phyloP scores from a whole-genome alignment of 2,329 filamentous ascomycete species.

The Coniella vitis region DNA sequence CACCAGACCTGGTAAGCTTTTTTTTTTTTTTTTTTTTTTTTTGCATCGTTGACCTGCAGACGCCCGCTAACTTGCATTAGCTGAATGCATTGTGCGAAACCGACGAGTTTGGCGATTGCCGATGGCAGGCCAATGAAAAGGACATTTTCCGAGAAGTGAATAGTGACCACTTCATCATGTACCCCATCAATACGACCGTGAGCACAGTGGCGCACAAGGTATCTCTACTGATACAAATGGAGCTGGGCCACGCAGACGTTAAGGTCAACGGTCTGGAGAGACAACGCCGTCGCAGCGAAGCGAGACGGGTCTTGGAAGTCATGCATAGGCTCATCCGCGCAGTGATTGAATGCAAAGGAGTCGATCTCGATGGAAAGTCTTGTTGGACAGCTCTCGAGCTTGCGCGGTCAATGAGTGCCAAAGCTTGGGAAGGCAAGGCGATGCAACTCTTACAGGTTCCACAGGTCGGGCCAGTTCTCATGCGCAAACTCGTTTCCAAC shows the following conservation, averaged over 20 bases:
- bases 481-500: slow-evolving; percentile 65
- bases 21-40: not conserved
- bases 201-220: slow-evolving; percentile 65
- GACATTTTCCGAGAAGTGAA: slow-evolving; percentile 66
- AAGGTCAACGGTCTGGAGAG: slow-evolving; percentile 21
- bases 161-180: slow-evolving; percentile 59
- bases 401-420: slow-evolving; percentile 66
- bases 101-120: slow-evolving; percentile 64
- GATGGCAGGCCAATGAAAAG: slow-evolving; percentile 65
- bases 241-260: slow-evolving; percentile 54
- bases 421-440: slow-evolving; percentile 74
- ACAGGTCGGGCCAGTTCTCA: slow-evolving; percentile 66
- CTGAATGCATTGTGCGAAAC: slow-evolving; percentile 61
- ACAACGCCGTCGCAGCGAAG: slow-evolving; percentile 3
- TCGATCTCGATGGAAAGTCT: slow-evolving; percentile 56
- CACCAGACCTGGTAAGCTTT: slow-evolving; percentile 61
- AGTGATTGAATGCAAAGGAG: slow-evolving; percentile 64
- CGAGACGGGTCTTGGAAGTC: slow-evolving; percentile 54
- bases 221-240: slow-evolving; percentile 68
- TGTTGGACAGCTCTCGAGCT: slow-evolving; percentile 68
- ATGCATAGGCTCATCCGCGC: slow-evolving; percentile 66
- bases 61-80: slow-evolving; percentile 34
- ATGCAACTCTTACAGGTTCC: slow-evolving; percentile 79
- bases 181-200: slow-evolving; percentile 62
- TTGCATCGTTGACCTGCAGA: not conserved